Evolutionary conservation across 371 early-diverging fungal species (phyloP).

Genomic region (Lichtheimia corymbifera): DNA sequence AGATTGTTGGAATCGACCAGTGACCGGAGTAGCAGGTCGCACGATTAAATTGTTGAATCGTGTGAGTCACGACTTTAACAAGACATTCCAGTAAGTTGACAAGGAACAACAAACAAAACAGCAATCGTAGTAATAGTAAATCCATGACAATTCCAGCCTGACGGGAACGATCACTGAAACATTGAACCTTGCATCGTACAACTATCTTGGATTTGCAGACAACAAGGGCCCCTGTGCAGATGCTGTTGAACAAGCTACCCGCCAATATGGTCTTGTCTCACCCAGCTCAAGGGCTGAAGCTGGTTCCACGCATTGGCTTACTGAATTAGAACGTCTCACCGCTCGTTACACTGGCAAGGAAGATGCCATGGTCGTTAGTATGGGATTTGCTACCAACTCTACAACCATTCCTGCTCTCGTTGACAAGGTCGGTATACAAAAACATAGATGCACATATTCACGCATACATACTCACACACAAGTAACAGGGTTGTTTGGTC

Average conservation of each 20-base stretch:
- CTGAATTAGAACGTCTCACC: conserved; percentile 88
- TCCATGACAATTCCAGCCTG: conserved; percentile 28
- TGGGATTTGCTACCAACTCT: conserved; percentile 97
- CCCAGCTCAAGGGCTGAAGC: conserved; percentile 76
- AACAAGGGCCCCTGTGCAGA: conserved; percentile 91
- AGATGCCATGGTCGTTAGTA: conserved; percentile 42
- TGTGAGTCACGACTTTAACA: conserved; percentile 80
- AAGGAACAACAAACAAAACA: neutral
- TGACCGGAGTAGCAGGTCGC: conserved; percentile 94
- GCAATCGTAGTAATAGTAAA: neutral
- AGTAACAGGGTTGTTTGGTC: conserved; percentile 78
- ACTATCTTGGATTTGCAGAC: conserved; percentile 99
- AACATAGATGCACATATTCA: neutral
- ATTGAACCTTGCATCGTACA: conserved; percentile 99
- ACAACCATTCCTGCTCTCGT: conserved; percentile 95
- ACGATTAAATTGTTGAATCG: conserved; percentile 89
- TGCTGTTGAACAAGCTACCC: conserved; percentile 78
- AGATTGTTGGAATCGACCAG: conserved; percentile 98
- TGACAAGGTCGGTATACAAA: conserved; percentile 47
- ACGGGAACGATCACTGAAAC: conserved; percentile 84
- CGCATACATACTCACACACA: neutral
- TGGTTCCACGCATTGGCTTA: conserved; percentile 69
- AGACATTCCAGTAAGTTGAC: conserved; percentile 69
- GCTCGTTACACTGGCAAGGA: conserved; percentile 80
- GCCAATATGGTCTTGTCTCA: conserved; percentile 65